A percentile compares a stretch with the other conserved stretches of the same genome.
Evolutionary conservation across 2,329 filamentous ascomycete species (phyloP).

Genomic region (Epichloe gansuensis): DNA sequence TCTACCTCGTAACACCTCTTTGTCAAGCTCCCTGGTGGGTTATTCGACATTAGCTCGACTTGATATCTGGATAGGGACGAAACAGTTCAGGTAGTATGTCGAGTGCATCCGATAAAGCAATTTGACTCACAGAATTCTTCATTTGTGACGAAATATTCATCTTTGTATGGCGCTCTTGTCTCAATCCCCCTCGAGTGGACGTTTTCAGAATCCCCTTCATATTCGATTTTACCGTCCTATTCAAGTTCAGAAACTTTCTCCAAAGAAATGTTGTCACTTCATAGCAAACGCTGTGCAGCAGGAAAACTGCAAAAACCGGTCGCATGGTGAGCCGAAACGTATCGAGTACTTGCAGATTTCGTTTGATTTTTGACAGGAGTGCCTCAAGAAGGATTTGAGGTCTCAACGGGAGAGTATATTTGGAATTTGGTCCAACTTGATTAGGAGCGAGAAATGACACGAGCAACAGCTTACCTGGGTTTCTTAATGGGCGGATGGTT

Average conservation of each 20-base stretch:
- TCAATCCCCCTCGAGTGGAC: background rate
- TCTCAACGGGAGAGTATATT: too few relatives aligned
- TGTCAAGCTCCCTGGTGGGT: background rate
- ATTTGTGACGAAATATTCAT: background rate
- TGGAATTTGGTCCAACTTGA: too few relatives aligned
- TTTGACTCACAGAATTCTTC: background rate
- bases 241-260: background rate
- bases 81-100: too few relatives aligned
- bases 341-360: background rate
- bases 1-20: background rate
- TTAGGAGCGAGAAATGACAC: background rate
- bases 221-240: background rate
- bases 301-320: background rate
- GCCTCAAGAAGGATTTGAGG: background rate
- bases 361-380: background rate
- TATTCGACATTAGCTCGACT: background rate
- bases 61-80: background rate
- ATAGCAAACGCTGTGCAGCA: background rate
- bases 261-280: background rate
- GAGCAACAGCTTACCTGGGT: background rate
- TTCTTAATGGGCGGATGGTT: background rate
- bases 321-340: background rate
- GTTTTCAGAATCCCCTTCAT: constrained; percentile 1
- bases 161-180: background rate
- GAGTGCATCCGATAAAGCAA: background rate